A percentile compares a stretch with the other conserved stretches of the same genome.
Evolutionary conservation across 2,329 filamentous ascomycete species (phyloP).

Genomic region (Ophiocordyceps sinensis): DNA sequence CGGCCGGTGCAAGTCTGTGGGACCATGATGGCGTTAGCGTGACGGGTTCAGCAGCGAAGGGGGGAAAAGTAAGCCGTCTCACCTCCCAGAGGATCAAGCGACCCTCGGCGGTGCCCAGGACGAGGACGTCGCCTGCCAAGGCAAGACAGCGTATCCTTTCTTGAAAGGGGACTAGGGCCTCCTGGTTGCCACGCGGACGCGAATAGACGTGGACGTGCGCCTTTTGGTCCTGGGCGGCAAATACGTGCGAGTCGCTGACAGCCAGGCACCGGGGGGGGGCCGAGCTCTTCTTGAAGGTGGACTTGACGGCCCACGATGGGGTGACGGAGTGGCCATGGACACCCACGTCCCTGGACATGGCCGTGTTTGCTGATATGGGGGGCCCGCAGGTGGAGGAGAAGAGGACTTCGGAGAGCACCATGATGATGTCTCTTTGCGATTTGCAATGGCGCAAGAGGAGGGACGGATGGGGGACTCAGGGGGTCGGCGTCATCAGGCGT

Average conservation of each 20-base stretch:
- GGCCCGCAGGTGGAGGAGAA: constrained; percentile 43
- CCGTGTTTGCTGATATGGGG: constrained; percentile 45
- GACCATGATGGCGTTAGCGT: background rate
- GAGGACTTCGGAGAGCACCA: constrained; percentile 47
- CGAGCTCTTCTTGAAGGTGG: constrained; percentile 84
- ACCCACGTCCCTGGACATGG: constrained; percentile 62
- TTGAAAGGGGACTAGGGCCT: constrained; percentile 75
- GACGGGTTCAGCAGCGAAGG: background rate
- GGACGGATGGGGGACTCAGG: background rate
- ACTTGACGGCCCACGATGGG: constrained; percentile 59
- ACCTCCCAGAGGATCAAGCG: constrained; percentile 91
- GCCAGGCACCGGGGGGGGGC: constrained; percentile 67
- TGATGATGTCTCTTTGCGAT: background rate
- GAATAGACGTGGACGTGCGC: constrained; percentile 89
- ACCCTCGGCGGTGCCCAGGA: constrained; percentile 73
- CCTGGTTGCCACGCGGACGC: constrained; percentile 69
- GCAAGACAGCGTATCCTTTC: constrained; percentile 72
- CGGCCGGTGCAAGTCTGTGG: constrained; percentile 57
- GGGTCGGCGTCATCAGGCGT: background rate
- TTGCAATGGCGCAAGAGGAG: background rate
- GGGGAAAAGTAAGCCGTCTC: constrained; percentile 12
- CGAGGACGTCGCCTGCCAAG: constrained; percentile 56
- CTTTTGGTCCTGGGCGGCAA: constrained; percentile 82
- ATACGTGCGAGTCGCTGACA: constrained; percentile 69
- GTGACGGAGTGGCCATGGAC: constrained; percentile 77